Conservation (phyloP, 495 filamentous ascomycete genomes). For the Podospora pseudoanserina region DNA sequence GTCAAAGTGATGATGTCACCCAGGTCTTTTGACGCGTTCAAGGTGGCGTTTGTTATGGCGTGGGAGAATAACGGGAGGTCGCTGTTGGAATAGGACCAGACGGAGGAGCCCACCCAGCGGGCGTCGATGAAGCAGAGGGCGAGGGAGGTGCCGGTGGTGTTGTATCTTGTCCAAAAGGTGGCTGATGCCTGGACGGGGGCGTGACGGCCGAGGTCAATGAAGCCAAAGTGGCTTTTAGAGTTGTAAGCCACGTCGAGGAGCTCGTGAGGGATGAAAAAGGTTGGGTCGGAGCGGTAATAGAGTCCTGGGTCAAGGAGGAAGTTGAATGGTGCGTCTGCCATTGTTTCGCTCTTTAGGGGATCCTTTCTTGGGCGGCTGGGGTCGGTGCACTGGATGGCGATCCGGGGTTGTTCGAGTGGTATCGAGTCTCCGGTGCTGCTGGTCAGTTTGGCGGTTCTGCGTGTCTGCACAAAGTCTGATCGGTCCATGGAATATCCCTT, state of each 20-base stretch:
- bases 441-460: too few relatives aligned
- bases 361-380: too few relatives aligned
- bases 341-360: too few relatives aligned
- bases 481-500: too few relatives aligned
- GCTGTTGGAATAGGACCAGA: conserved; percentile 3
- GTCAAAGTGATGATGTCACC: background rate
- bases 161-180: background rate
- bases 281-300: background rate
- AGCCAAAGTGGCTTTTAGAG: background rate
- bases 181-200: background rate
- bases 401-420: too few relatives aligned
- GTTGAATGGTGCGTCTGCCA: too few relatives aligned
- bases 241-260: background rate
- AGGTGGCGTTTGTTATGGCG: background rate
- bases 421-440: too few relatives aligned
- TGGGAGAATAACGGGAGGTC: conserved; percentile 1
- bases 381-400: too few relatives aligned
- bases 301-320: too few relatives aligned
- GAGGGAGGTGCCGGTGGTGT: background rate
- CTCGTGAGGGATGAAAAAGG: conserved; percentile 1
- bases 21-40: background rate
- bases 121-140: conserved; percentile 6
- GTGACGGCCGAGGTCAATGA: background rate
- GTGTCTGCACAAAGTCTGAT: too few relatives aligned
- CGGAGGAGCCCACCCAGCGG: conserved; percentile 3